Evolutionary conservation across 2,329 filamentous ascomycete genomes (phyloP).

Genomic region (Tympanopsis confertula): DNA sequence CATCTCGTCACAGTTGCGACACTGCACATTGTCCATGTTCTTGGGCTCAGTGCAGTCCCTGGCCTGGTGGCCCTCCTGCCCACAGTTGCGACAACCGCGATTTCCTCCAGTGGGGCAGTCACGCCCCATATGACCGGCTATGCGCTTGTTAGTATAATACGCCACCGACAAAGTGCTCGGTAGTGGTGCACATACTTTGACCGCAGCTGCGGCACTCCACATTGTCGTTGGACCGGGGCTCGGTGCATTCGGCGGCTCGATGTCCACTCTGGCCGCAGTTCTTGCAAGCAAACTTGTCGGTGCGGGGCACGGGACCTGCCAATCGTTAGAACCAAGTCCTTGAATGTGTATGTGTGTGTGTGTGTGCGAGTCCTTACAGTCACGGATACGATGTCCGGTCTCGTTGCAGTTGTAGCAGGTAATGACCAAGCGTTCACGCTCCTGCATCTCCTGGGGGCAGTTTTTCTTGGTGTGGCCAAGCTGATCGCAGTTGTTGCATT

Average conservation of each 20-base stretch:
- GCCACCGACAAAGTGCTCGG: conserved; percentile 1
- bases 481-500: conserved; percentile 54
- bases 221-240: conserved; percentile 48
- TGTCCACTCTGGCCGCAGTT: conserved; percentile 40
- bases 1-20: conserved; percentile 38
- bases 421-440: conserved; percentile 31
- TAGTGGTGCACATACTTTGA: conserved; percentile 32
- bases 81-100: conserved; percentile 50
- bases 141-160: conserved; percentile 15
- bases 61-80: conserved; percentile 44
- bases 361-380: conserved; percentile 41
- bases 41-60: conserved; percentile 35
- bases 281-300: conserved; percentile 55
- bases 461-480: conserved; percentile 49
- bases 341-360: conserved; percentile 7
- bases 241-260: conserved; percentile 8
- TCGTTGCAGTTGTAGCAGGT: conserved; percentile 55
- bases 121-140: conserved; percentile 48
- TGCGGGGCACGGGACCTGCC: conserved; percentile 44
- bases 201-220: conserved; percentile 57
- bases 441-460: conserved; percentile 45
- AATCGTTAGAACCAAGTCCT: too few species aligned
- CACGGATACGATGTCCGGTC: conserved; percentile 54
- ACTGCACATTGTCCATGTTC: conserved; percentile 25
- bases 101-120: conserved; percentile 53